Base-by-base conservation (phyloP, 108 stramenopile species). In the Bacterosira constricta region DNA sequence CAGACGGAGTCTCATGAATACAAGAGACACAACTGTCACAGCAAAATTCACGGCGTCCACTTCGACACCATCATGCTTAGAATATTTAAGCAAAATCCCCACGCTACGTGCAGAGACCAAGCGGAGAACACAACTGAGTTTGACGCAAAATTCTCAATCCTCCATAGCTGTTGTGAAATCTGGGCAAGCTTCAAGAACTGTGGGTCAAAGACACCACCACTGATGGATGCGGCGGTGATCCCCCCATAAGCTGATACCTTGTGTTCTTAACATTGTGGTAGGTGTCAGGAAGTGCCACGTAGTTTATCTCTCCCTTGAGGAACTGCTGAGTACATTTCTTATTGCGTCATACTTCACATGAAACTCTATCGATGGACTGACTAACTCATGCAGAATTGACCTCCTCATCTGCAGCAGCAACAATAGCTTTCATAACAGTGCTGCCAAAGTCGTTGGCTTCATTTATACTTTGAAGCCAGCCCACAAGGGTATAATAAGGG, bases 141-240 rank as follows among this genome's bases (percentile, higher is more conserved):
- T n/a, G 69, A 71, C 13, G 69, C 69, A 61, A 30, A 71, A 38
- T 71, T 59, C 2, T 47, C 57, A 6, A 71, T 44, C 31, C 69
- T 32, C 38, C 30, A 27, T 12, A 61, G 13, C 44, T 71, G n/a
- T 37, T 61, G 17, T 26, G 12, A 5, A 3, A 61, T 59, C 13
- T 34, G 27, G 7, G 59, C 32, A 3, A 47, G 7, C 1, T 32
- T 32, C 11, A 71, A 34, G 3, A 47, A 18, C 29, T 1, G 2
- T 12, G 54, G 54, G 27, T 71, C 68, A 69, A 69, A 59, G 10
- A 51, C 18, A 38, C 31, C 8, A 3, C 27, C 11, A 6, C 55
- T 55, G 23, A 69, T 57, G 4, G 55, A 38, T 41, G 68, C 54
- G 55, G 55, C 11, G 68, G n/a, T 37, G 36, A 56, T n/a, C 68